A percentile compares a stretch with the other conserved stretches of the same genome.
Evolutionary conservation across 2,329 filamentous ascomycete genomes (phyloP).

Genomic region (Curvularia eragrostidis): DNA sequence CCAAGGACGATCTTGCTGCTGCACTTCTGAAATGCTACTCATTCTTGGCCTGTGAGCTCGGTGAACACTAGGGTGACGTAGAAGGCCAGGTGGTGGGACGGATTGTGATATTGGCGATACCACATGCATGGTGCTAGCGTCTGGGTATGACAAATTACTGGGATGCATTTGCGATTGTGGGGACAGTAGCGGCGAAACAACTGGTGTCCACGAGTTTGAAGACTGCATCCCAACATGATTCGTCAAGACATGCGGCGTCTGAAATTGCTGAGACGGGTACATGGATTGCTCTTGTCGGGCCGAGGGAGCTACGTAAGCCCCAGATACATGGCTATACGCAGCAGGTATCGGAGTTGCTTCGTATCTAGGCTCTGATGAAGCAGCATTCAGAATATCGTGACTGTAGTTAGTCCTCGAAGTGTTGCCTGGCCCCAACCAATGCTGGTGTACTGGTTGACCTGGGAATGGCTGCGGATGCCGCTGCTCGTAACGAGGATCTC

Average conservation of each 20-base stretch:
- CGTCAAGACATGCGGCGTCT: constrained; percentile 11
- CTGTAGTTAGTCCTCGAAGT: constrained; percentile 29
- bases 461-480: constrained; percentile 11
- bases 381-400: constrained; percentile 21
- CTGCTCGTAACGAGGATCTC: constrained; percentile 11
- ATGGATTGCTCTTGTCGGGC: constrained; percentile 24
- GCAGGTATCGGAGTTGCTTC: constrained; percentile 47
- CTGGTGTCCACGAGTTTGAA: constrained; percentile 41
- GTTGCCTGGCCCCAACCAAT: constrained; percentile 13
- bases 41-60: constrained; percentile 39
- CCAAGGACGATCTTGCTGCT: constrained; percentile 41
- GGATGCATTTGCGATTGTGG: constrained; percentile 35
- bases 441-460: constrained; percentile 5
- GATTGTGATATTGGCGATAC: constrained; percentile 42
- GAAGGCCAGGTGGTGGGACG: constrained; percentile 22
- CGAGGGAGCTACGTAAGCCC: constrained; percentile 39
- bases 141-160: constrained; percentile 35
- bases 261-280: constrained; percentile 18
- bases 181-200: constrained; percentile 44
- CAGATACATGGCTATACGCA: constrained; percentile 44
- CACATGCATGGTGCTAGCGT: constrained; percentile 37
- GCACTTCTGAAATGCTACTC: constrained; percentile 46
- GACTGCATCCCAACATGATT: constrained; percentile 29
- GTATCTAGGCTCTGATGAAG: constrained; percentile 39
- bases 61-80: constrained; percentile 24